Conservation (phyloP, 2,329 filamentous ascomycete genomes). For the Diaporthe eres region DNA sequence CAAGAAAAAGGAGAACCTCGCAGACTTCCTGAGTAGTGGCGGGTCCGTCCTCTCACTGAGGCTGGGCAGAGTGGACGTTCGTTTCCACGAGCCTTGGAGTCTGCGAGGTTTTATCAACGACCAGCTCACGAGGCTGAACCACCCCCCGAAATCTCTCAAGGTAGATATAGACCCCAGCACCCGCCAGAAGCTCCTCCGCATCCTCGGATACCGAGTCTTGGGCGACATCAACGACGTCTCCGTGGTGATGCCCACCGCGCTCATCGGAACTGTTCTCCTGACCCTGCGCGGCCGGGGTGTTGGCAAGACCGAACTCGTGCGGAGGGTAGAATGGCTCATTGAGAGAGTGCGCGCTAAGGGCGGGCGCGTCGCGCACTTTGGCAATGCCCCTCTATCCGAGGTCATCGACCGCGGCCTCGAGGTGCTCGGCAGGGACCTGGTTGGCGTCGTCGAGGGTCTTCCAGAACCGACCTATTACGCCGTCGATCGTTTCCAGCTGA, state of each 20-base stretch:
- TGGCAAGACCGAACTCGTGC: slow-evolving; percentile 85
- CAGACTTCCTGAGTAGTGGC: slow-evolving; percentile 86
- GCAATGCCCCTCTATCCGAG: slow-evolving; percentile 80
- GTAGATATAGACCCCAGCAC: slow-evolving; percentile 66
- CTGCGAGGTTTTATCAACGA: slow-evolving; percentile 84
- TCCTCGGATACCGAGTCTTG: slow-evolving; percentile 91
- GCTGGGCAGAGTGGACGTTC: slow-evolving; percentile 91
- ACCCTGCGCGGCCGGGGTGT: slow-evolving; percentile 94
- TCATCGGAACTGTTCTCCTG: slow-evolving; percentile 93
- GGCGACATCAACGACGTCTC: slow-evolving; percentile 96
- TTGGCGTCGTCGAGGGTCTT: slow-evolving; percentile 83
- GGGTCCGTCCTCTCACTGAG: slow-evolving; percentile 91
- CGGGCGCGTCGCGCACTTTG: slow-evolving; percentile 94
- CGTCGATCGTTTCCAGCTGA: slow-evolving; percentile 95
- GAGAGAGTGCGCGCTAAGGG: slow-evolving; percentile 86
- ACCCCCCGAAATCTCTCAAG: slow-evolving; percentile 62
- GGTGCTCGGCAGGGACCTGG: slow-evolving; percentile 89
- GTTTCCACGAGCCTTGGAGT: slow-evolving; percentile 98
- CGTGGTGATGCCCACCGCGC: slow-evolving; percentile 96
- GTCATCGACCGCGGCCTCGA: slow-evolving; percentile 93
- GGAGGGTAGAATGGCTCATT: slow-evolving; percentile 92
- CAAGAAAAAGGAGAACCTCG: slow-evolving; percentile 94
- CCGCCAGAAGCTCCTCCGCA: slow-evolving; percentile 82
- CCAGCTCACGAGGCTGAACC: slow-evolving; percentile 74
- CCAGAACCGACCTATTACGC: slow-evolving; percentile 95